A percentile compares a stretch with the other conserved stretches of the same genome.
Evolutionary conservation across 2,329 filamentous ascomycete genomes (phyloP).

Genomic region (Huntiella savannae): DNA sequence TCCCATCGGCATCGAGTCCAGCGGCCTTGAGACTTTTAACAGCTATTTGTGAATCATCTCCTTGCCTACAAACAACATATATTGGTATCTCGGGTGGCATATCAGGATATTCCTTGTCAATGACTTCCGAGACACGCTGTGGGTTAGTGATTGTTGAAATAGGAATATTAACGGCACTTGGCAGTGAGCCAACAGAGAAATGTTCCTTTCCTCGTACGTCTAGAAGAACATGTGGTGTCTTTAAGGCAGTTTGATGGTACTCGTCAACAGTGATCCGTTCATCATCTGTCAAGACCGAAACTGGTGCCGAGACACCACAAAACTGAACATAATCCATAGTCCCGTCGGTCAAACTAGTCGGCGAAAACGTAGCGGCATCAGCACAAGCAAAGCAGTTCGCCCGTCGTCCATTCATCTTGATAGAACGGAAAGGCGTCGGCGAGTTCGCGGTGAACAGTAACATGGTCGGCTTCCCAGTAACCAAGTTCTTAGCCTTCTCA

Average conservation of each 20-base stretch:
- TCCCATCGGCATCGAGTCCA: slow-evolving; percentile 30
- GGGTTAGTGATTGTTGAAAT: slow-evolving; percentile 33
- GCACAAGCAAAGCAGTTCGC: slow-evolving; percentile 63
- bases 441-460: slow-evolving; percentile 30
- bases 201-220: slow-evolving; percentile 77
- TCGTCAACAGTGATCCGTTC: slow-evolving; percentile 50
- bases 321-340: slow-evolving; percentile 72
- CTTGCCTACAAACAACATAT: slow-evolving; percentile 53
- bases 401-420: slow-evolving; percentile 52
- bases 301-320: slow-evolving; percentile 44
- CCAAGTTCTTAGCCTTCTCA: neutral
- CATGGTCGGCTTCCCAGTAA: slow-evolving; percentile 16
- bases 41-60: slow-evolving; percentile 61
- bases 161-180: slow-evolving; percentile 55
- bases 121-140: slow-evolving; percentile 11
- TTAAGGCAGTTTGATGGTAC: slow-evolving; percentile 23
- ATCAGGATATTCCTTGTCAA: slow-evolving; percentile 22
- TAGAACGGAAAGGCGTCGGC: slow-evolving; percentile 43
- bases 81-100: slow-evolving; percentile 32
- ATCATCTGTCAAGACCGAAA: slow-evolving; percentile 36
- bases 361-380: slow-evolving; percentile 37
- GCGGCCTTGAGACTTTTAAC: slow-evolving; percentile 45
- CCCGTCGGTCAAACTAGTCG: slow-evolving; percentile 40
- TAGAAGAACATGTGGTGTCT: slow-evolving; percentile 38
- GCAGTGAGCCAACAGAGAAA: slow-evolving; percentile 59